Percentiles rank a stretch among this genome's conserved stretches.
Conservation (phyloP, 495 filamentous ascomycete species). For the Durotheca rogersii region DNA sequence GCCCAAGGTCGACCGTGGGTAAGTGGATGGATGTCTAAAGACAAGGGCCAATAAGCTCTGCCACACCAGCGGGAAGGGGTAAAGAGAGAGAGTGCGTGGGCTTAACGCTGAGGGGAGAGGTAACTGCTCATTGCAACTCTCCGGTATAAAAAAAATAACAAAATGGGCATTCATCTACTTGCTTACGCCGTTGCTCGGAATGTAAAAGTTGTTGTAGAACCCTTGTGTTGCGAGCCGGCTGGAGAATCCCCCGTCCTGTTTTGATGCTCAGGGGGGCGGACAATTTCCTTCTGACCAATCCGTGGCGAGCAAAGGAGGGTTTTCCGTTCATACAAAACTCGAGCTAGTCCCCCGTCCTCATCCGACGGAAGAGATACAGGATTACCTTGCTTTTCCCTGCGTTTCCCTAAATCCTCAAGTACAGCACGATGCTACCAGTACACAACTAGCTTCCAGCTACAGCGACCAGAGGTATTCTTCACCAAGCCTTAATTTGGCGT, state of each 20-base stretch:
- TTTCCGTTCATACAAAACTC: constrained; percentile 23
- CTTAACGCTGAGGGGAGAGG: no score
- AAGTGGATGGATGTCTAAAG: constrained; percentile 11
- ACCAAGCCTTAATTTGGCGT: no score
- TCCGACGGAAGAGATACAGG: not conserved
- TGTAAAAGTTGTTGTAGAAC: not conserved
- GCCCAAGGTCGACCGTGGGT: constrained; percentile 17
- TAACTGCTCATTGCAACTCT: no score
- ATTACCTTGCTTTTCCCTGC: constrained; percentile 7
- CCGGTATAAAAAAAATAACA: no score
- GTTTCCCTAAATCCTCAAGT: not conserved
- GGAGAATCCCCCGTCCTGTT: not conserved
- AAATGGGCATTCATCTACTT: constrained; percentile 2
- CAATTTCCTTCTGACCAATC: not conserved
- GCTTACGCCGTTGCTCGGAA: constrained; percentile 5
- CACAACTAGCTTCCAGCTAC: no score
- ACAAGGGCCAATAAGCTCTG: no score
- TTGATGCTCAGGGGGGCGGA: not conserved
- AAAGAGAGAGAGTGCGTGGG: not conserved
- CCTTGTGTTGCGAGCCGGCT: not conserved
- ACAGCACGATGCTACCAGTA: constrained; percentile 15
- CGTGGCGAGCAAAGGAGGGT: constrained; percentile 18
- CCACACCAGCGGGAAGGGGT: not conserved
- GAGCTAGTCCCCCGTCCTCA: not conserved
- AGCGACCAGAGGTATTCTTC: no score